Evolutionary conservation across 768 basidiomycete genomes (phyloP).

Genomic region (Russula sp.): DNA sequence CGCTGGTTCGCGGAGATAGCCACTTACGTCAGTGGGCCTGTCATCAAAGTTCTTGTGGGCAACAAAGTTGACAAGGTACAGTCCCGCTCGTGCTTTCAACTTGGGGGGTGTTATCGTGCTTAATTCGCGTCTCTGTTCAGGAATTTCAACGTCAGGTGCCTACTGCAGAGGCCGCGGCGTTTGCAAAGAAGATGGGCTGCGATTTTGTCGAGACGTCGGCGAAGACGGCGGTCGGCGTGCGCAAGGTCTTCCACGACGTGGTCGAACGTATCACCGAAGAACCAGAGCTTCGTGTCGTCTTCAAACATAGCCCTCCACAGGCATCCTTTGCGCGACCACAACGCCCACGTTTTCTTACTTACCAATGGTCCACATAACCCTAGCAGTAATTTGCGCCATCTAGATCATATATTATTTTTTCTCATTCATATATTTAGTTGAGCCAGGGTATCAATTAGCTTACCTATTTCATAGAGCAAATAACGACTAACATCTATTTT

Average conservation of each 20-base stretch:
- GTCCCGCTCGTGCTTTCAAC: neutral
- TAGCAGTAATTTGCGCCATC: too few species aligned
- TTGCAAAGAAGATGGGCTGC: constrained; percentile 77
- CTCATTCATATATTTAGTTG: too few species aligned
- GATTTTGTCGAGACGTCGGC: constrained; percentile 89
- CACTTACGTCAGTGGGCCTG: constrained; percentile 76
- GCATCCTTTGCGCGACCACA: neutral
- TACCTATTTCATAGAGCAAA: too few species aligned
- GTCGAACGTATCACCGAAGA: constrained; percentile 78
- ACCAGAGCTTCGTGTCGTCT: constrained; percentile 62
- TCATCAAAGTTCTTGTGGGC: constrained; percentile 91
- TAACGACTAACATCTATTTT: too few species aligned
- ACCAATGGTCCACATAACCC: neutral
- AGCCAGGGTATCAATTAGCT: too few species aligned
- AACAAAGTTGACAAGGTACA: constrained; percentile 88
- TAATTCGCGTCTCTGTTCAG: constrained; percentile 31
- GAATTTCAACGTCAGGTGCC: constrained; percentile 86
- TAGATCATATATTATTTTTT: too few species aligned
- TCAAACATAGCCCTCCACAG: constrained; percentile 19
- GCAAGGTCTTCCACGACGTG: constrained; percentile 65
- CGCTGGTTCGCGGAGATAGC: constrained; percentile 91
- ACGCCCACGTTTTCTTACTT: neutral
- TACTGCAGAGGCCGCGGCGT: constrained; percentile 65
- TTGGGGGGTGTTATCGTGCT: neutral
- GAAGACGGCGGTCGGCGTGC: constrained; percentile 81